Evolutionary conservation across 1,284 basidiomycete species (phyloP), one percentile per base, ranked within the genome.

Genomic region (Pterulicium gracile): DNA sequence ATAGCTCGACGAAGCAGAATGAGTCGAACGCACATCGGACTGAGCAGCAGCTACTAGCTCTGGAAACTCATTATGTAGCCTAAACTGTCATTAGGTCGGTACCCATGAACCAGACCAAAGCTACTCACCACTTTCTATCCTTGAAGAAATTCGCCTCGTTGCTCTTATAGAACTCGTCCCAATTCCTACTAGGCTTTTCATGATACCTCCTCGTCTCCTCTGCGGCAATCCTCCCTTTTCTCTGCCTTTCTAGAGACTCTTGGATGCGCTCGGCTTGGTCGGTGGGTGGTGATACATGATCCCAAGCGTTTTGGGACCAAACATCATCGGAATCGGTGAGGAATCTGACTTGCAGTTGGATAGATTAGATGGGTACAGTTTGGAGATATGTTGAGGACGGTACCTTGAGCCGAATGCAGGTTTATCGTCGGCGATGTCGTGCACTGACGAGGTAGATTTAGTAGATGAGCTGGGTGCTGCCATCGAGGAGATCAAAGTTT

Each of bases 41-140:
- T 81, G 70, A 10, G 84, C 75, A 7, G 83, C 82, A 17, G 71
- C 70, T 18, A 86, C 69, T 15, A 96, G 71, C 57, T 94, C 89
- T 1, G 87, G 88, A 57, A 96, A 97, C 62, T 97, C 93, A 27
- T 89, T 80, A 54, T 87, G 79, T n/a, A 96, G 69, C 92, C 83
- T 86, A 45, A 47, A 41, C 35, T n/a, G 22, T 19, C 23, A 27
- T 43, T 34, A 32, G 44, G 14, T 12, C 10, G 47, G 40, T 2
- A 14, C 48, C 32, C 35, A 32, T 34, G 5, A 42, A 20, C 45
- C 34, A 44, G 47, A n/a, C 35, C 15, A 17, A 4, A 3, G 32
- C 51, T 3, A 24, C 51, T 13, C 49, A 80, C 83, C 93, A 97
- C 68, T 90, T 87, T 45, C 93, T 73, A 64, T 96, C 82, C 43